These are phyloP conservation scores for Penicillium brasilianum DNA, from an alignment of 2,329 filamentous ascomycete genomes.

Conservation along the genomic window DNA sequence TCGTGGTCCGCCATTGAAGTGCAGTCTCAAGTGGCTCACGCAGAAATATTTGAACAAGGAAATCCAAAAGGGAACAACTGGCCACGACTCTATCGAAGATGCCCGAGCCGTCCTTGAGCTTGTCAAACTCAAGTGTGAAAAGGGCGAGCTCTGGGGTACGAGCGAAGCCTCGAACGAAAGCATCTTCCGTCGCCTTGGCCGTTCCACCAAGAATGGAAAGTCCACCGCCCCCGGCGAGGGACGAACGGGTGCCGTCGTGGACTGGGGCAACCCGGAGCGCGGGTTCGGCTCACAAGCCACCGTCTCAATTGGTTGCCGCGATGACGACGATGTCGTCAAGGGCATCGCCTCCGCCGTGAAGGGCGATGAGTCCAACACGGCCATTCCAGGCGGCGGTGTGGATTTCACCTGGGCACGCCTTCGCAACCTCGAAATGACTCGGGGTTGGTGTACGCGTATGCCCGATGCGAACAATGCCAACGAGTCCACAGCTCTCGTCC, in stretches of 20 bases:
- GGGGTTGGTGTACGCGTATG: slow-evolving; percentile 64
- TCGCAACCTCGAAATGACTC: slow-evolving; percentile 63
- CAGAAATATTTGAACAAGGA: slow-evolving; percentile 84
- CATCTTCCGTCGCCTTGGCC: slow-evolving; percentile 80
- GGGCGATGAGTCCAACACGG: slow-evolving; percentile 51
- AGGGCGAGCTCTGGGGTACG: slow-evolving; percentile 83
- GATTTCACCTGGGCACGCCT: slow-evolving; percentile 69
- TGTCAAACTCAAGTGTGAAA: slow-evolving; percentile 94
- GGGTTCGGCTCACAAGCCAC: slow-evolving; percentile 63
- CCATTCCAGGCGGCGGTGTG: slow-evolving; percentile 58
- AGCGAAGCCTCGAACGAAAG: slow-evolving; percentile 81
- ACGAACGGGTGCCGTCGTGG: slow-evolving; percentile 67
- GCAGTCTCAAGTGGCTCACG: slow-evolving; percentile 84
- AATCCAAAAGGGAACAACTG: slow-evolving; percentile 79
- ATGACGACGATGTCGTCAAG: slow-evolving; percentile 62
- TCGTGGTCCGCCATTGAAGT: slow-evolving; percentile 85
- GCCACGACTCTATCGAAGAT: slow-evolving; percentile 93
- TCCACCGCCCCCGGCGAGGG: slow-evolving; percentile 34
- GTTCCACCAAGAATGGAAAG: slow-evolving; percentile 55
- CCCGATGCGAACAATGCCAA: slow-evolving; percentile 53
- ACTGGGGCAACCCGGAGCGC: slow-evolving; percentile 81
- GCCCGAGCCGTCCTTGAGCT: slow-evolving; percentile 89
- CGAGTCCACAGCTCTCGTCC: slow-evolving; percentile 38
- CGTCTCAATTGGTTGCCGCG: slow-evolving; percentile 60
- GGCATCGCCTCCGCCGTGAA: slow-evolving; percentile 59